Percentiles rank a stretch among this genome's conserved stretches.
These are phyloP conservation scores for Corylus avellana DNA, from an alignment of 306 rosid genomes.

Conservation along the genomic window DNA sequence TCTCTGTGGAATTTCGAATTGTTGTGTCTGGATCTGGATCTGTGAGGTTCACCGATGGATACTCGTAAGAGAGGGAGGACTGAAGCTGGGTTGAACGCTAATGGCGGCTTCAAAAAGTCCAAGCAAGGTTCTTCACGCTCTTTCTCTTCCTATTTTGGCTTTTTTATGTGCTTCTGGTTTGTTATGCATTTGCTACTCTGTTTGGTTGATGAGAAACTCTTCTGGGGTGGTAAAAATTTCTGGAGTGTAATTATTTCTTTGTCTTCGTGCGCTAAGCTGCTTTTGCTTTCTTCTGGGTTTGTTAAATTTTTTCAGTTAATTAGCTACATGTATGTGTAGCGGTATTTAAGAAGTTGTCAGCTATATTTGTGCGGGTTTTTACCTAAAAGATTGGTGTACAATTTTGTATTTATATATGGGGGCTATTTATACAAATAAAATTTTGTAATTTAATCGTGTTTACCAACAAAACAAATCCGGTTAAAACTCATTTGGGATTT, in stretches of 20 bases:
- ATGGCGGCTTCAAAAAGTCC: constrained; percentile 67
- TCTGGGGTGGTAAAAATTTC: neutral
- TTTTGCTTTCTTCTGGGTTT: no score
- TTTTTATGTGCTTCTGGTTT: neutral
- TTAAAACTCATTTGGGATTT: neutral
- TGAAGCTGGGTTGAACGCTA: constrained; percentile 43
- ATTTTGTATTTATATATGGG: neutral
- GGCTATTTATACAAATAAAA: neutral
- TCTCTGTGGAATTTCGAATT: neutral
- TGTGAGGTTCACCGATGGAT: constrained; percentile 42
- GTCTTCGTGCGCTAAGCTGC: neutral
- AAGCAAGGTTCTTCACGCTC: constrained; percentile 50
- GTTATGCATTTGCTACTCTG: neutral
- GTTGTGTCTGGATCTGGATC: constrained; percentile 50
- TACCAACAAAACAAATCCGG: neutral
- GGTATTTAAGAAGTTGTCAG: neutral
- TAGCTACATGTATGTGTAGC: neutral
- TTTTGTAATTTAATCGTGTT: neutral
- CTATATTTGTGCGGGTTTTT: neutral
- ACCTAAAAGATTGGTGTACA: neutral
- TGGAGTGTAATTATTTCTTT: neutral
- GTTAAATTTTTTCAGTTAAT: neutral
- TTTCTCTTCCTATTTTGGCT: neutral
- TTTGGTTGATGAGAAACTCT: neutral
- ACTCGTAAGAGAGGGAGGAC: constrained; percentile 70